Evolutionary conservation across 1,284 basidiomycete genomes (phyloP).

Genomic region (Thecaphora frezii): DNA sequence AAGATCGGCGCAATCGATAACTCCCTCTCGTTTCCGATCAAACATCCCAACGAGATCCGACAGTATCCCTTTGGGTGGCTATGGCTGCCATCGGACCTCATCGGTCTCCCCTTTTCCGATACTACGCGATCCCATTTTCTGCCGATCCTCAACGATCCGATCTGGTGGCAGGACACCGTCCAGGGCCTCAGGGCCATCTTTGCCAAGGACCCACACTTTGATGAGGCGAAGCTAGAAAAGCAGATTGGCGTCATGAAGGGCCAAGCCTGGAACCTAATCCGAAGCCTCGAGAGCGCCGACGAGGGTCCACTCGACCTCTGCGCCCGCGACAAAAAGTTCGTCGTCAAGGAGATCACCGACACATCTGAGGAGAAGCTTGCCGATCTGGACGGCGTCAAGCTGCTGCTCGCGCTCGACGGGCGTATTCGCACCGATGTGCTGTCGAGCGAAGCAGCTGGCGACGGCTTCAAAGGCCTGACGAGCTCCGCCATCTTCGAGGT

Average conservation of each 20-base stretch:
- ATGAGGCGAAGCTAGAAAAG: conserved; percentile 64
- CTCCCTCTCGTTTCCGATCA: conserved; percentile 76
- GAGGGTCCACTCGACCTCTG: conserved; percentile 61
- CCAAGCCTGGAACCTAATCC: conserved; percentile 85
- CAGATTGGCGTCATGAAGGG: conserved; percentile 89
- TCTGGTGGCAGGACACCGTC: conserved; percentile 87
- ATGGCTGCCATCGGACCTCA: conserved; percentile 75
- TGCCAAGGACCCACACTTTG: conserved; percentile 72
- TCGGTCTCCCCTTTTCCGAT: conserved; percentile 70
- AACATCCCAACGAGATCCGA: conserved; percentile 80
- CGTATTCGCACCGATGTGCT: conserved; percentile 1
- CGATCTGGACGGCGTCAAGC: conserved; percentile 12
- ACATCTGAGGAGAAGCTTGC: conserved; percentile 8
- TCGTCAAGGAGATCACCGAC: conserved; percentile 29
- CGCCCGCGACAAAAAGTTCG: conserved; percentile 50
- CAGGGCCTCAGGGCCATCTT: conserved; percentile 75
- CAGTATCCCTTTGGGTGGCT: conserved; percentile 90
- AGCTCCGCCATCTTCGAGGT: neutral
- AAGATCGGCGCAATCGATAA: conserved; percentile 84
- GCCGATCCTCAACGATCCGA: conserved; percentile 75
- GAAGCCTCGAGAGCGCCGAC: conserved; percentile 74
- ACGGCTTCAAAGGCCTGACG: no score
- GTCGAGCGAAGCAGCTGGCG: no score
- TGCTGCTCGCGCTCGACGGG: conserved; percentile 8
- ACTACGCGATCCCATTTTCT: conserved; percentile 79